Conservation (phyloP, 2,329 filamentous ascomycete genomes). For the Cladophialophora carrionii region DNA sequence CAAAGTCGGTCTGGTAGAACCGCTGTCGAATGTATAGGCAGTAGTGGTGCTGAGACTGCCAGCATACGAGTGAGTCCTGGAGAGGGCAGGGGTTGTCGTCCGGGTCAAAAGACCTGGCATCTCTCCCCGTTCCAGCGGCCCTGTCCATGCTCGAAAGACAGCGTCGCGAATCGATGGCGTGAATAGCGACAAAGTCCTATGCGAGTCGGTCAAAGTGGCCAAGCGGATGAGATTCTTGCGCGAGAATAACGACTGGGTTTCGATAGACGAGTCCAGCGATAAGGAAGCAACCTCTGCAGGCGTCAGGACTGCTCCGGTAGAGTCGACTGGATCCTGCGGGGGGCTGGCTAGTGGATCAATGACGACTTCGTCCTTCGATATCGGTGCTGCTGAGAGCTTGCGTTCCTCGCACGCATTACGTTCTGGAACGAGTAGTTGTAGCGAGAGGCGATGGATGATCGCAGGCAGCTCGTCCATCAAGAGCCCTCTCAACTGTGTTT, state of each 20-base stretch:
- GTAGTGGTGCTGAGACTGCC: conserved; percentile 55
- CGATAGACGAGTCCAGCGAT: conserved; percentile 75
- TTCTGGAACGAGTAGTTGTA: conserved; percentile 88
- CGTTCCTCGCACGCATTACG: conserved; percentile 70
- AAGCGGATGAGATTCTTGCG: conserved; percentile 89
- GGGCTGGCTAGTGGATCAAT: conserved; percentile 81
- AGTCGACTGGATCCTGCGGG: conserved; percentile 79
- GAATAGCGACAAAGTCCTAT: conserved; percentile 86
- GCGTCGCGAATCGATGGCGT: conserved; percentile 88
- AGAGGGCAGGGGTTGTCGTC: conserved; percentile 56
- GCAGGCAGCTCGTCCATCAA: conserved; percentile 98
- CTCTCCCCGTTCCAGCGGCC: conserved; percentile 71
- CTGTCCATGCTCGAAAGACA: conserved; percentile 90
- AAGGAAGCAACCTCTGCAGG: conserved; percentile 74
- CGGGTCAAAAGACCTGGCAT: conserved; percentile 42
- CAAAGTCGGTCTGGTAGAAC: conserved; percentile 62
- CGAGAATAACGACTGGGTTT: conserved; percentile 88
- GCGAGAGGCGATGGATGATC: conserved; percentile 89
- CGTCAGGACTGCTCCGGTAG: conserved; percentile 75
- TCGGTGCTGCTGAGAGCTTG: conserved; percentile 55
- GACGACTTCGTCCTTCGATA: conserved; percentile 62
- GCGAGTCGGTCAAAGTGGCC: conserved; percentile 80
- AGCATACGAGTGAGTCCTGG: conserved; percentile 66
- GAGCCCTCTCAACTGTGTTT: conserved; percentile 84
- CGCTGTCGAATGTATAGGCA: conserved; percentile 73